Percentiles rank a stretch among this genome's conserved stretches.
phyloP scores from a whole-genome alignment of 2,329 filamentous ascomycete genomes.

The Colletotrichum caudatum region DNA sequence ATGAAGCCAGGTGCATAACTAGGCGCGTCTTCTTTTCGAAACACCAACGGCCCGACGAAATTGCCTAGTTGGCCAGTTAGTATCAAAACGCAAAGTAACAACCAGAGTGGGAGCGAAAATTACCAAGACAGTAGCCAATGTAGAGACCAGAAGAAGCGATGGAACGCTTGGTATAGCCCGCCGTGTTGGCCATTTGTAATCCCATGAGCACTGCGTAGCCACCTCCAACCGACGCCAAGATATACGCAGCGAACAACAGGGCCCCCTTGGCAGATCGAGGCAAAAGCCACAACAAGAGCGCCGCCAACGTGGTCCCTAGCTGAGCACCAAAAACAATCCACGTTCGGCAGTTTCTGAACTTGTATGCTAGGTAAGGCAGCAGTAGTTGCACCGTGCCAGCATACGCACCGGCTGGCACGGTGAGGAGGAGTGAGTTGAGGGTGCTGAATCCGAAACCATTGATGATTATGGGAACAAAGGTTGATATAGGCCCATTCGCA shows the following conservation, averaged over 20 bases:
- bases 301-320: slow-evolving; percentile 55
- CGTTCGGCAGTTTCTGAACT: slow-evolving; percentile 49
- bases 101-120: slow-evolving; percentile 36
- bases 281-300: slow-evolving; percentile 58
- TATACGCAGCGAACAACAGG: slow-evolving; percentile 61
- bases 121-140: slow-evolving; percentile 62
- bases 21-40: slow-evolving; percentile 54
- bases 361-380: slow-evolving; percentile 55
- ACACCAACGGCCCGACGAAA: slow-evolving; percentile 46
- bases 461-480: slow-evolving; percentile 60
- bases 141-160: slow-evolving; percentile 62
- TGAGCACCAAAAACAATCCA: slow-evolving; percentile 57
- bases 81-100: no score
- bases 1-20: slow-evolving; percentile 47
- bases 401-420: slow-evolving; percentile 56
- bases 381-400: slow-evolving; percentile 45
- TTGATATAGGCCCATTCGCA: slow-evolving; percentile 58
- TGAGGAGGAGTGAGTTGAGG: slow-evolving; percentile 57
- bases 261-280: slow-evolving; percentile 56
- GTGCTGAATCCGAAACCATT: slow-evolving; percentile 58
- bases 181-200: slow-evolving; percentile 62
- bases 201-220: slow-evolving; percentile 65
- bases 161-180: slow-evolving; percentile 64
- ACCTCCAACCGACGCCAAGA: slow-evolving; percentile 58
- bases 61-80: background rate